Base-by-base conservation (phyloP, 345 rosid species). In the Psidium guajava region DNA sequence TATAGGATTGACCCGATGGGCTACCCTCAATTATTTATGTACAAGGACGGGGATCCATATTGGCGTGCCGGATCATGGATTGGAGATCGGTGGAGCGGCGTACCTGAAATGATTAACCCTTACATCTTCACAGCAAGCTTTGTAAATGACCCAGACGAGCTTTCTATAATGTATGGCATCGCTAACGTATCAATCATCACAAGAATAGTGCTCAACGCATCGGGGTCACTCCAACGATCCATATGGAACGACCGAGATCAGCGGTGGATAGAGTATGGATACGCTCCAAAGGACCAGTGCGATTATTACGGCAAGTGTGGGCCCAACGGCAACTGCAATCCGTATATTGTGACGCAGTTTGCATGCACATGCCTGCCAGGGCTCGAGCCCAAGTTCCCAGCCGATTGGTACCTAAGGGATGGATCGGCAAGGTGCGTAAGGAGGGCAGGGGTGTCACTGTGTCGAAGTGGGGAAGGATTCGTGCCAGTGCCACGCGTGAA, bases 51-150 rank as follows among this genome's bases (percentile, higher is more conserved):
- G 21, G 11, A 1, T 6, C 86, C 69, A 12, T 58, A 82, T 75
- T 93, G 94, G 95, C 92, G 95, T 52, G 83, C 84, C 9, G 96
- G 96, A 4, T 85, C 95, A 49, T 95, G 98, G 98, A 92, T 92
- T 20, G 95, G 98, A 9, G 83, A 69, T 25, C 88, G 92, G 84
- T 93, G 92, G 98, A 93, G 90, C 74, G 96, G 96, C 24, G 89
- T 93, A n/a, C 96, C 96, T 8, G 91, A 88, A 82, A 92, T 94
- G 92, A 82, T 88, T 6, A 49, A 3, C 13, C 54, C 6, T 64
- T 88, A 14, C 75, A 91, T 91, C 77, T 91, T 93, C 50, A 90
- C 89, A 50, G 15, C 82, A 42, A 88, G 84, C 1, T 93, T 87
- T 83, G 90, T 92, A 51, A 87, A 85, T 56, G 88, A 64, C 25